phyloP scores from a whole-genome alignment of 306 rosid genomes.

The Coriaria nepalensis region DNA sequence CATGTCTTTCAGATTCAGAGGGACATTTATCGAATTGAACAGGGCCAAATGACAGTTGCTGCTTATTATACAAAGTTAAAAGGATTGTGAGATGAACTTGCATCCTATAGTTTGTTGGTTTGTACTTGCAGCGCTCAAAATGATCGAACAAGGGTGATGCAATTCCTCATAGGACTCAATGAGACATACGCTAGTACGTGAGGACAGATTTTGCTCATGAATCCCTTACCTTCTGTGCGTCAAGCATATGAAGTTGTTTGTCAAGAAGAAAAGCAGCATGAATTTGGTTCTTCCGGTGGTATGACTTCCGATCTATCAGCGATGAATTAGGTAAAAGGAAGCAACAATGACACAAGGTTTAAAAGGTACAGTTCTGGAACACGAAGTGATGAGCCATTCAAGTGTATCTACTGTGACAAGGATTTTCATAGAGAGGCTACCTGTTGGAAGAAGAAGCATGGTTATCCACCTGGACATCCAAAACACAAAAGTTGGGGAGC shows the following conservation, averaged over 20 bases:
- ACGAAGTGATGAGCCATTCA: too few species aligned
- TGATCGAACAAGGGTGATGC: not conserved
- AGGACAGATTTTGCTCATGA: too few species aligned
- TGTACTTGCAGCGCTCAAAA: not conserved
- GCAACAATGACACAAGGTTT: too few species aligned
- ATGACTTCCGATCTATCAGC: not conserved
- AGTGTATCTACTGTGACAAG: not conserved
- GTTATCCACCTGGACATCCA: not conserved
- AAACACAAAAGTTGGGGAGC: too few species aligned
- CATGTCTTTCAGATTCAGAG: too few species aligned
- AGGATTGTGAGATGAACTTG: not conserved
- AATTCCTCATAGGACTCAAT: conserved; percentile 5
- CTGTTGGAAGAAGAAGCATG: not conserved
- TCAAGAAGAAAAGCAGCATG: not conserved
- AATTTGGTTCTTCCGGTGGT: not conserved
- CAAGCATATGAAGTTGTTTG: not conserved
- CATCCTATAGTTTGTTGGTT: not conserved
- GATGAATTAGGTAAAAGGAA: not conserved
- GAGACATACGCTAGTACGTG: not conserved
- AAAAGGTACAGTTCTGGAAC: not conserved
- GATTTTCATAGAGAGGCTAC: not conserved
- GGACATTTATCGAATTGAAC: too few species aligned
- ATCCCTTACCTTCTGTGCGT: not conserved
- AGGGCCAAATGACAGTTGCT: too few species aligned
- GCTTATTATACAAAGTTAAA: too few species aligned